Evolutionary conservation across 495 filamentous ascomycete genomes (phyloP).

Genomic region (Pyrenopolyporus hunteri): DNA sequence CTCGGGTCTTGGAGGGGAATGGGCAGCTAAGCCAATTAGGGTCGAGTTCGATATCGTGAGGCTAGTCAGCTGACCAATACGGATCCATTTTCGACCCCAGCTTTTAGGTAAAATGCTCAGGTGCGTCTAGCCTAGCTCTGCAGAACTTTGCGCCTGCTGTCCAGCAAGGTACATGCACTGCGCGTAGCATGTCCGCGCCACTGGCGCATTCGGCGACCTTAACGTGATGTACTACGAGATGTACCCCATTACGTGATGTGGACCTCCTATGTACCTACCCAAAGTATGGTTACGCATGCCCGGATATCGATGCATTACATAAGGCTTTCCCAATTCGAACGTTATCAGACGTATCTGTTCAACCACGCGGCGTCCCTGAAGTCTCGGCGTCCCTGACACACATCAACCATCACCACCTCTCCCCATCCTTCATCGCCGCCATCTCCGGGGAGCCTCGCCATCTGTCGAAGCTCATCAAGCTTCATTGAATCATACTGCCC

Average conservation of each 20-base stretch:
- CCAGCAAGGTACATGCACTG: constrained; percentile 5
- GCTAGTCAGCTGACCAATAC: constrained; percentile 32
- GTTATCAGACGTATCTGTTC: constrained; percentile 22
- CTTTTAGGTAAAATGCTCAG: no score
- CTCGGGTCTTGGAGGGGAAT: constrained; percentile 18
- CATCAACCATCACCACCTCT: background rate
- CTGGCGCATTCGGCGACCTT: constrained; percentile 9
- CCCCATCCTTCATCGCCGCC: background rate
- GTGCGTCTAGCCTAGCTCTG: no score
- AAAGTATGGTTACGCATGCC: no score
- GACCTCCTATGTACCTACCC: background rate
- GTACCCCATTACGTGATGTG: no score
- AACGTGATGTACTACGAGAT: no score
- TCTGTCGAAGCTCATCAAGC: constrained; percentile 27
- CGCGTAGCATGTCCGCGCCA: background rate
- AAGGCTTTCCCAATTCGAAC: constrained; percentile 6
- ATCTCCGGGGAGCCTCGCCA: constrained; percentile 21
- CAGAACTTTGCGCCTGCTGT: no score
- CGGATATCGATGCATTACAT: no score
- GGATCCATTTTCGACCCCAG: background rate
- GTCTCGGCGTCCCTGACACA: constrained; percentile 16
- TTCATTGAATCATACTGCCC: background rate
- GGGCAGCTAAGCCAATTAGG: constrained; percentile 22
- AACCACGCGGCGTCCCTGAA: constrained; percentile 11
- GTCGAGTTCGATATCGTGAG: constrained; percentile 16